Percentiles rank a stretch among this genome's conserved stretches.
phyloP scores from a whole-genome alignment of 352 stramenopile species.

The Pilasporangium apinafurcum region DNA sequence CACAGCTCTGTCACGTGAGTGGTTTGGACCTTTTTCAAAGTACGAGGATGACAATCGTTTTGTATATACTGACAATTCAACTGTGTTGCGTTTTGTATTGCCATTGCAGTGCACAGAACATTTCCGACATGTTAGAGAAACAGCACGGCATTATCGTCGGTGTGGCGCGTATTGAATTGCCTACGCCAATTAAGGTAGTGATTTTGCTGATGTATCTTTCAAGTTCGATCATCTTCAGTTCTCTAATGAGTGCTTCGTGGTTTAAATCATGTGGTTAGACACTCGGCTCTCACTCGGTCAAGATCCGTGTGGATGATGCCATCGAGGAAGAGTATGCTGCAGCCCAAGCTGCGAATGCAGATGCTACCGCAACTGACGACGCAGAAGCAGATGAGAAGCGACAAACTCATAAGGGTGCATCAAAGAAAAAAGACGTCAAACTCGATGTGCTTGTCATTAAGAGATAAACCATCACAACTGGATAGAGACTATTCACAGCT shows the following conservation, averaged over 20 bases:
- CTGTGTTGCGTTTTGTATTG: neutral
- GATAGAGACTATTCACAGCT: no score
- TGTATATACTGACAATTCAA: no score
- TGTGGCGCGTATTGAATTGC: constrained; percentile 67
- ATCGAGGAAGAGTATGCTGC: constrained; percentile 64
- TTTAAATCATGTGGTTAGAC: constrained; percentile 22
- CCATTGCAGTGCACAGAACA: constrained; percentile 58
- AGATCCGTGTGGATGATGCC: constrained; percentile 77
- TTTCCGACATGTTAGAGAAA: constrained; percentile 83
- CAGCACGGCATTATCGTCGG: constrained; percentile 78
- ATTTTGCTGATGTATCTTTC: neutral
- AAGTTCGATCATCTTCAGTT: neutral
- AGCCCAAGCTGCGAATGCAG: constrained; percentile 11
- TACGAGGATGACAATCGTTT: no score
- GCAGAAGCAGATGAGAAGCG: constrained; percentile 15
- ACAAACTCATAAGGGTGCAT: constrained; percentile 30
- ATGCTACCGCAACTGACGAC: constrained; percentile 5
- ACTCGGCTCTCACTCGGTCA: constrained; percentile 69
- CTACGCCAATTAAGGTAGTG: constrained; percentile 63
- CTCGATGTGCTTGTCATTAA: constrained; percentile 51
- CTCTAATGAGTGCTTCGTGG: no score
- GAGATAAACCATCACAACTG: no score
- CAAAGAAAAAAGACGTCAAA: constrained; percentile 76
- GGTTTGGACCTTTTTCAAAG: no score
- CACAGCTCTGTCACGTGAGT: constrained; percentile 60